Evolutionary conservation across 1,284 basidiomycete species (phyloP), one percentile per base, ranked within the genome.

Genomic region (Trametes sp.): DNA sequence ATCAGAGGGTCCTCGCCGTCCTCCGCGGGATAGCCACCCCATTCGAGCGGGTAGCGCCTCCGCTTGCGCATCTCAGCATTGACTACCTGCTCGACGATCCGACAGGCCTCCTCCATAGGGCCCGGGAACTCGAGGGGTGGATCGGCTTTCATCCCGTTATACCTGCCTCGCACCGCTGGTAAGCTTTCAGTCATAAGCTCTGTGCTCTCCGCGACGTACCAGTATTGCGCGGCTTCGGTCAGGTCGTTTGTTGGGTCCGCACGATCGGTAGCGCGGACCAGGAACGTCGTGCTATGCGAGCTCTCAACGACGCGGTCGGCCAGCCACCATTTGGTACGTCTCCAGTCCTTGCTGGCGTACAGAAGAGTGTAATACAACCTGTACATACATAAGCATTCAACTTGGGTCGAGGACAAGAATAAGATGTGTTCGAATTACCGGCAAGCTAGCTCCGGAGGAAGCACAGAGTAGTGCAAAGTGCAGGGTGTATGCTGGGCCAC

Each of bases 221-320:
- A 92, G 69, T 82, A 89, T 65, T 84, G 84, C 1, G 89, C 87
- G 10, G 86, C 85, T 69, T 88, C 84, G 62, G 86, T 81, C 87
- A 88, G 86, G 58, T 85, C 78, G 10, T 77, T 74, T 50, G 80
- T 78, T 3, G 64, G 53, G 14, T 69, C 59, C 9, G 69, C 21
- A 35, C n/a, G 44, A 26, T 76, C 78, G 64, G 75, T 77, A 38
- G 45, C 46, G 4, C 90, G 79, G 19, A 85, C 84, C 74, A 87
- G 95, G 75, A 95, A 94, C 0, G 88, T 86, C 0, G 93, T 93
- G n/a, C 86, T 82, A 76, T 95, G 93, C 1, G 93, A 92, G 64
- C 89, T 92, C 76, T 93, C 90, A 1, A 95, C 94, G 26, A 93
- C 67, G 21, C 88, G 82, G 70, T 94, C 92, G 73, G 92, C 90